Evolutionary conservation across 2,329 filamentous ascomycete genomes (phyloP), one percentile per base, ranked within the genome.

Genomic region (Aspergillus japonicus): DNA sequence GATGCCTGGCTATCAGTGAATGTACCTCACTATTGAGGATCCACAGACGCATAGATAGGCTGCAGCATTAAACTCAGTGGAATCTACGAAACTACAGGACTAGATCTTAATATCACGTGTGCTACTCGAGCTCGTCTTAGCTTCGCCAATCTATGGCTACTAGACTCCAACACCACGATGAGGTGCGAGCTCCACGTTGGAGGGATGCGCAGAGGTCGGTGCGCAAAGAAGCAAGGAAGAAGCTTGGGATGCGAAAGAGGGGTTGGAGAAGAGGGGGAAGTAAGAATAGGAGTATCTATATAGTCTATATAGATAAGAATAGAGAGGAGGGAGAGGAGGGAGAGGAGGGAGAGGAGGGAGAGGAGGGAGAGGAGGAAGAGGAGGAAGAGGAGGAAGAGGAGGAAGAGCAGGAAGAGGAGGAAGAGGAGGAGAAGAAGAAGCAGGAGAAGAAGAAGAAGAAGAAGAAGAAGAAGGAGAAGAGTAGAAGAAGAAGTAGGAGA

Each of bases 91-190:
- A 8, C 26, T 29, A 8, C 0, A 29, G 12, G 12, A 16, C 33
- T 35, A 16, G 33, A 16, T 16, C 7, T 29, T 8, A 2, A 12
- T 16, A 35, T 35, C 33, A 12, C 33, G 26, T 29, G 7, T 8
- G 1, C 5, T 8, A 35, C 14, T 35, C 26, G 47, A 57, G 26
- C 59, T 61, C 59, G 29, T 58, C 59, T 61, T 61, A 35, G 55
- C 55, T 61, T 61, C 59, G 23, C 55, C 47, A 35, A 11, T 24
- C 5, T 4, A 58, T 39, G 51, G 59, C 52, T 61, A 61, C 55
- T 61, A 47, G 59, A 61, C 59, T 57, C 59, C 55, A 58, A 39
- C 59, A 58, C 59, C 59, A 55, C 59, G 59, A 26, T 61, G 55
- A 61, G 59, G 59, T 61, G 59, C 59, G 56, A 61, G 59, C 52